Evolutionary conservation across 768 basidiomycete genomes (phyloP), one percentile per base, ranked within the genome.

Genomic region (Leccinum longicurvipes): DNA sequence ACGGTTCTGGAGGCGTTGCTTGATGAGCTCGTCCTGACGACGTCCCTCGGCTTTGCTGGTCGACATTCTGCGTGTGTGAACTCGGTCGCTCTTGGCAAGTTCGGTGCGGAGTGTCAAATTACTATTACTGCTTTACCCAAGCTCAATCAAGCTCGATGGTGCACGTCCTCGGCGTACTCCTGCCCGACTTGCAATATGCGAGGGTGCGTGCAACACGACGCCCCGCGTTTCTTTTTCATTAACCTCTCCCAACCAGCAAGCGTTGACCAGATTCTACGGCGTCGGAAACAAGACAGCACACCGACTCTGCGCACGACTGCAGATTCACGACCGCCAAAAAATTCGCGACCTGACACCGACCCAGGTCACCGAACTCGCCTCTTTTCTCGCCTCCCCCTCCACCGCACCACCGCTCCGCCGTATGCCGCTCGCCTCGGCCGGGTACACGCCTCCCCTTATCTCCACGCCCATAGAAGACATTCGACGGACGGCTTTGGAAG

Each of bases 281-380:
- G 79, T 99, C 65, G 91, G 90, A 6, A 81, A 78, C 63, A 74
- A 79, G 58, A 89, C 84, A 15, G 84, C 95, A 9, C 80, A 82
- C 54, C 86, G 88, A 27, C 79, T 99, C 29, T 93, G 96, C 67
- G 92, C 95, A 10, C 87, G 97, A 57, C 83, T 97, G 45, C 89
- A 91, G 67, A 91, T 99, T 51, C 94, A 98, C 73, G 85, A 92
- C 77, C 79, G 79, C 59, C 84, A 87, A 74, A 85, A 82, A 71
- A 84, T 99, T 61, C 82, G 81, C 48, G 82, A 92, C 69, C 79
- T 99, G 29, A 85, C 91, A 25, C 86, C 93, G 28, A 77, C 82
- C 32, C 97, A 99, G 80, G 77, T 95, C 49, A 97, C 93, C 14
- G 82, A 88, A 15, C 81, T 99, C n/a, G 88, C 94, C 12, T 91